Percentiles rank a stretch among this genome's conserved stretches.
phyloP scores from a whole-genome alignment of 495 filamentous ascomycete species.

The Aspergillus heteromorphus region DNA sequence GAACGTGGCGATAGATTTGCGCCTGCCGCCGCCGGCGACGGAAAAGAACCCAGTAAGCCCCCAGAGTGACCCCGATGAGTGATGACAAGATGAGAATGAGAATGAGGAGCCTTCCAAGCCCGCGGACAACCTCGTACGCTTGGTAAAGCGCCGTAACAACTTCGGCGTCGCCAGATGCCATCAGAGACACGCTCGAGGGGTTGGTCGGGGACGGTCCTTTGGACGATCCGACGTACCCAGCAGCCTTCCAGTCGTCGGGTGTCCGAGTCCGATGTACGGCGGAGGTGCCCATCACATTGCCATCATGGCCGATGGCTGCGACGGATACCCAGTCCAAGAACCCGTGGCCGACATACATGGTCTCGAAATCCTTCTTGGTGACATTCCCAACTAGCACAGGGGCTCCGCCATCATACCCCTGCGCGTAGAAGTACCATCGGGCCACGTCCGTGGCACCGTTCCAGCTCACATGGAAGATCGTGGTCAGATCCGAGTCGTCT shows the following conservation, averaged over 20 bases:
- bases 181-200: too few species aligned
- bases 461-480: conserved; percentile 38
- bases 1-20: neutral
- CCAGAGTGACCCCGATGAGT: neutral
- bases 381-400: conserved; percentile 22
- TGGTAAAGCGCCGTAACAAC: neutral
- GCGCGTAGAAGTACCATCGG: conserved; percentile 33
- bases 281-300: conserved; percentile 9
- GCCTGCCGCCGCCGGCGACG: neutral
- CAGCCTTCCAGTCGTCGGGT: conserved; percentile 6
- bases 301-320: conserved; percentile 35
- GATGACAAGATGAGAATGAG: neutral
- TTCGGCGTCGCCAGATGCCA: neutral
- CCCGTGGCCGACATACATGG: conserved; percentile 26
- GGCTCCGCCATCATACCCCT: conserved; percentile 18
- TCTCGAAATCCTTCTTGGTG: conserved; percentile 25
- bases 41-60: neutral
- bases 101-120: neutral
- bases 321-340: conserved; percentile 41
- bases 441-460: conserved; percentile 43
- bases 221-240: neutral
- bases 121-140: neutral
- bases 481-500: conserved; percentile 25
- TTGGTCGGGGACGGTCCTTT: neutral
- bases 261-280: neutral